phyloP scores from a whole-genome alignment of 176 grass and related monocot species.

The Poa pratensis region DNA sequence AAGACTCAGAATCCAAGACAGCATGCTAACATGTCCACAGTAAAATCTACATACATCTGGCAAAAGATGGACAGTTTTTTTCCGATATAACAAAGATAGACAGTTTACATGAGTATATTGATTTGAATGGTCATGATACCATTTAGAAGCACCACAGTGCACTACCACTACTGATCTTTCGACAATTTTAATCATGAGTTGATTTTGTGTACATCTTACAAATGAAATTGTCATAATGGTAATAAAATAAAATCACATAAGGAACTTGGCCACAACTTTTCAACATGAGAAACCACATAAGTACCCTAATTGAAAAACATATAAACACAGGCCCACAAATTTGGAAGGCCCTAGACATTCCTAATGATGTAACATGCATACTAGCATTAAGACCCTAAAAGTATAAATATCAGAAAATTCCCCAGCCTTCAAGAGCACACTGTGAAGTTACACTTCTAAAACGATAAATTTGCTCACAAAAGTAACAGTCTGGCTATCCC shows the following conservation, averaged over 20 bases:
- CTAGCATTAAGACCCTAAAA: neutral
- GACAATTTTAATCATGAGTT: neutral
- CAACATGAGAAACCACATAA: neutral
- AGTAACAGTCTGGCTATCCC: neutral
- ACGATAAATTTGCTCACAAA: neutral
- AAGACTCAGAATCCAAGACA: neutral
- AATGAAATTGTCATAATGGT: neutral
- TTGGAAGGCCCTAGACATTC: neutral
- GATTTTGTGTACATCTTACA: neutral
- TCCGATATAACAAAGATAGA: neutral
- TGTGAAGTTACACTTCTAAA: neutral
- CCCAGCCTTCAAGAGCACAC: neutral
- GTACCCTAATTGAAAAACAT: neutral
- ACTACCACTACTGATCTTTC: neutral
- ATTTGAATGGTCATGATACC: slow-evolving; percentile 6
- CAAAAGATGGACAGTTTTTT: neutral
- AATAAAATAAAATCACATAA: neutral
- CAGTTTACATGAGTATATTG: neutral
- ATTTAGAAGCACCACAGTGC: neutral
- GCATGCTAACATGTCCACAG: neutral
- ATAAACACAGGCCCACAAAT: neutral
- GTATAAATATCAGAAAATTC: neutral
- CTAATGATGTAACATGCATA: slow-evolving; percentile 6
- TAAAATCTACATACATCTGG: slow-evolving; percentile 4
- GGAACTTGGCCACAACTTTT: neutral